Evolutionary conservation across 2,329 filamentous ascomycete species (phyloP).

Genomic region (Ophiostoma sp.): DNA sequence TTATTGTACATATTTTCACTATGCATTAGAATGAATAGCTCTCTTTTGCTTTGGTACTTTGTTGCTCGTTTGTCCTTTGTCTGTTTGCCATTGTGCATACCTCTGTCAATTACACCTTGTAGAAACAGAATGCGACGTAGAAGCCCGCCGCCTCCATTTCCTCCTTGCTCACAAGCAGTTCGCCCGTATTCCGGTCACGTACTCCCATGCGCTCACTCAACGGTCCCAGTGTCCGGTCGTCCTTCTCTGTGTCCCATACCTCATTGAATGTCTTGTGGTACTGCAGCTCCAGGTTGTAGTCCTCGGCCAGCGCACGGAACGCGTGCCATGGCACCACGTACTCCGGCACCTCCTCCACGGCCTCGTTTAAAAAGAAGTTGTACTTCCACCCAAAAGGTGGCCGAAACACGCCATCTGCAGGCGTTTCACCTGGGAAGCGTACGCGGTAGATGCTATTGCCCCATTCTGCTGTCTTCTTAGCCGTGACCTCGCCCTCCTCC

Average conservation of each 20-base stretch:
- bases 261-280: constrained; percentile 89
- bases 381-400: constrained; percentile 98
- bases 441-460: constrained; percentile 92
- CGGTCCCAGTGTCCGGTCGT: constrained; percentile 72
- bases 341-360: constrained; percentile 91
- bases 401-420: constrained; percentile 82
- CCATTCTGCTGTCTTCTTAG: constrained; percentile 68
- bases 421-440: constrained; percentile 76
- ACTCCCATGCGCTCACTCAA: constrained; percentile 96
- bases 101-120: constrained; percentile 64
- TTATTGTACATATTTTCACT: too few species aligned
- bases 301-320: constrained; percentile 89
- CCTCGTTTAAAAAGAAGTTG: constrained; percentile 91
- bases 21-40: background rate
- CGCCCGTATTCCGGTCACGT: constrained; percentile 61
- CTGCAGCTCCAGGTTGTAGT: constrained; percentile 92
- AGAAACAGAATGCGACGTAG: constrained; percentile 94
- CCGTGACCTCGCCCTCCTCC: constrained; percentile 47
- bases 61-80: too few species aligned
- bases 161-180: constrained; percentile 67
- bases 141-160: constrained; percentile 91
- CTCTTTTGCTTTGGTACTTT: too few species aligned
- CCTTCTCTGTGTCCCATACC: constrained; percentile 87
- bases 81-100: too few species aligned
- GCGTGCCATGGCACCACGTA: constrained; percentile 98